Base-by-base conservation (phyloP, 164 flowering plant species). In the Vitis riparia region DNA sequence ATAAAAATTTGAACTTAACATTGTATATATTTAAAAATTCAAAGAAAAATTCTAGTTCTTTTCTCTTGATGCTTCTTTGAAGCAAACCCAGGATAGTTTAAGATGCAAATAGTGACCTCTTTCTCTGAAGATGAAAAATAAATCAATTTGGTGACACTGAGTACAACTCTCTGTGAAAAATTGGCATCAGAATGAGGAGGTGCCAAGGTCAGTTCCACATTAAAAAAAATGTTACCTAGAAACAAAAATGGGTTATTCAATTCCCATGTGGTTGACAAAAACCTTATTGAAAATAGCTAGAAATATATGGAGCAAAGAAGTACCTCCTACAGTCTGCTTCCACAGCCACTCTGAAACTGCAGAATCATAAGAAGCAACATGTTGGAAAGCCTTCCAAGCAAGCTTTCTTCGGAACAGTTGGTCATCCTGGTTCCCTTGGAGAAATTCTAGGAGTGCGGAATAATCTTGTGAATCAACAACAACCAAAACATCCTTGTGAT, bases 321-420 rank as follows among this genome's bases (percentile, higher is more conserved):
- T 80, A 94, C 97, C 93, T 82, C 82, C 90, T 2, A 5, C 80
- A 51, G 88, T 84, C 71, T 94, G 93, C 75, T 87, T 89, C 99
- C 99, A 92, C 63, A 96, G 71, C 98, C 99, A 96, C 80, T 96
- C 97, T 66, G 99, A 86, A 67, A 96, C 97, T 77, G 99, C 97
- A 14, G 98, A 88, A 83, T 96, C 99, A 87, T 96, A 96, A 17
- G 97, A 86, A 75, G 98, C 94, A 76, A 83, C 87, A 80, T 96
- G 99, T 72, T 92, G 91, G 78, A 96, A 96, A 72, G 99, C 98
- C 86, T 96, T 96, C 97, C 95, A 91, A 59, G 98, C 99, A 71
- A 96, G 93, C 71, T 80, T 86, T 71, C 87, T 88, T 6, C 96
- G 88, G 71, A 92, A 93, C 50, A 77, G 81, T 57, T 86, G 79